phyloP scores from a whole-genome alignment of 2,329 filamentous ascomycete genomes.

The Aspergillus ochraceoroseus region DNA sequence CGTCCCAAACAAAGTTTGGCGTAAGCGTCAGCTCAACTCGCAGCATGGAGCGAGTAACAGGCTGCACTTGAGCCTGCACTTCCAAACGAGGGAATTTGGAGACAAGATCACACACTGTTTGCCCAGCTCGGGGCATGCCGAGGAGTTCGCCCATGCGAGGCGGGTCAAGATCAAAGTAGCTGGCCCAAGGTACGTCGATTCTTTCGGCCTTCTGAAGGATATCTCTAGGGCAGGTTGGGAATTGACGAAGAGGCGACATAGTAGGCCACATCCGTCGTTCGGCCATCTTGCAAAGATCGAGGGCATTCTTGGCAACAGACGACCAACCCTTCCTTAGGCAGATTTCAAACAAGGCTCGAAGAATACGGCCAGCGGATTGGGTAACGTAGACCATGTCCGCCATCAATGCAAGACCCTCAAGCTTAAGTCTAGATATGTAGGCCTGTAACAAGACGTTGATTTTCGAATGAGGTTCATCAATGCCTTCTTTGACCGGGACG shows the following conservation, averaged over 20 bases:
- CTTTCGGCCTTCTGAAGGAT: conserved; percentile 89
- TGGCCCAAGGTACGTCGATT: conserved; percentile 88
- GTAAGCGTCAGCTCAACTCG: conserved; percentile 85
- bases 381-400: conserved; percentile 98
- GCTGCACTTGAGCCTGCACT: conserved; percentile 88
- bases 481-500: conserved; percentile 94
- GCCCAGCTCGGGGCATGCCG: conserved; percentile 81
- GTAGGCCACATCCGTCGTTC: conserved; percentile 99
- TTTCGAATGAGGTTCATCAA: conserved; percentile 94
- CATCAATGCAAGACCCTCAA: conserved; percentile 93
- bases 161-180: conserved; percentile 93
- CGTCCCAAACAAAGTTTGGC: conserved; percentile 95
- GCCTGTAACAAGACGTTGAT: conserved; percentile 97
- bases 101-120: conserved; percentile 77
- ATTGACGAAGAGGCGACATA: conserved; percentile 93
- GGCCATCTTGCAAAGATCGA: conserved; percentile 97
- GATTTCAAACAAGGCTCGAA: conserved; percentile 94
- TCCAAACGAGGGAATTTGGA: conserved; percentile 90
- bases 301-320: conserved; percentile 80
- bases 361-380: conserved; percentile 91
- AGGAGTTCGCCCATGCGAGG: conserved; percentile 93
- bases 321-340: conserved; percentile 96
- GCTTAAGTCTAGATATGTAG: conserved; percentile 88
- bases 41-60: conserved; percentile 89
- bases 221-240: conserved; percentile 73